A percentile compares a stretch with the other conserved stretches of the same genome.
phyloP scores from a whole-genome alignment of 1,139 yeast genomes.

The Nakaseomyces bracarensis region DNA sequence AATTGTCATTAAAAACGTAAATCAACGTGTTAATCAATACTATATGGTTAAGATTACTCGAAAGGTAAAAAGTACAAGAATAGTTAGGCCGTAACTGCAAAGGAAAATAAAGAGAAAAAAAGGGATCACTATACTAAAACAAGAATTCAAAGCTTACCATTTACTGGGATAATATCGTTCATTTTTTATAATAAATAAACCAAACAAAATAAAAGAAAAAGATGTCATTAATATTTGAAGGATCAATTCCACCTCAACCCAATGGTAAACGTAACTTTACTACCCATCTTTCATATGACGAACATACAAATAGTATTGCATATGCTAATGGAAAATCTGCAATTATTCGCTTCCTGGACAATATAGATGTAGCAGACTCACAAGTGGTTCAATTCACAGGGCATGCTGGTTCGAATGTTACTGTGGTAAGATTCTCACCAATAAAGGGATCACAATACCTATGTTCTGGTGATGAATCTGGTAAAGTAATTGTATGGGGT shows the following conservation, averaged over 20 bases:
- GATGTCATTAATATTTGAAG: slow-evolving; percentile 17
- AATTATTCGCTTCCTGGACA: slow-evolving; percentile 55
- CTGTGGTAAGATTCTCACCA: slow-evolving; percentile 82
- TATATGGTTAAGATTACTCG: no score
- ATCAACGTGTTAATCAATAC: no score
- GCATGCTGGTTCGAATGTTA: slow-evolving; percentile 56
- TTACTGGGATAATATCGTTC: no score
- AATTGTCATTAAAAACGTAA: no score
- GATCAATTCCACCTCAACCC: slow-evolving; percentile 71
- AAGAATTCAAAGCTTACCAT: no score
- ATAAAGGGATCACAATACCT: slow-evolving; percentile 64
- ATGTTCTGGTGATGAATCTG: slow-evolving; percentile 88
- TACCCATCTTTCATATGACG: slow-evolving; percentile 65
- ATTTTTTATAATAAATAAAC: no score
- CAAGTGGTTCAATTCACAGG: slow-evolving; percentile 52
- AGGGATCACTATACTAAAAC: no score
- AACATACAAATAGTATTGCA: slow-evolving; percentile 57
- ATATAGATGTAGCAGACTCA: slow-evolving; percentile 34
- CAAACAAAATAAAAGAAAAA: slow-evolving; percentile 13
- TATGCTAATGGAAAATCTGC: slow-evolving; percentile 80
- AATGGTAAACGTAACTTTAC: slow-evolving; percentile 62
- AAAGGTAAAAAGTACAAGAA: no score
- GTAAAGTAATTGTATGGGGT: slow-evolving; percentile 86
- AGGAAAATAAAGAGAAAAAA: no score
- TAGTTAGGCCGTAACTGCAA: no score